phyloP scores from a whole-genome alignment of 1,284 basidiomycete species.

The Rhizoctonia solani region DNA sequence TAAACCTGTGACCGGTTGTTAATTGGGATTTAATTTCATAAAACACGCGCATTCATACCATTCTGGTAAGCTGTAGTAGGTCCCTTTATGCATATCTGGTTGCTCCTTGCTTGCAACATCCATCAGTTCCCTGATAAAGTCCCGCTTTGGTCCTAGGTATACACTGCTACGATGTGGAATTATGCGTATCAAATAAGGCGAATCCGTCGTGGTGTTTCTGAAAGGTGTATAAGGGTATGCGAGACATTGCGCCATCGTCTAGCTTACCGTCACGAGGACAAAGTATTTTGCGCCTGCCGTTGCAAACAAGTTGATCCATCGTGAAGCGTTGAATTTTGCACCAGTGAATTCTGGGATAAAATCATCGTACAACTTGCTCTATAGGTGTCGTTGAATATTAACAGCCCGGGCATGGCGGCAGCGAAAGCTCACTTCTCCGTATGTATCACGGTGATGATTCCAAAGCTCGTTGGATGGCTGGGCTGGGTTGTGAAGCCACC shows the following conservation, averaged over 20 bases:
- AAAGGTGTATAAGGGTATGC: neutral
- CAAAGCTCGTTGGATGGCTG: slow-evolving; percentile 43
- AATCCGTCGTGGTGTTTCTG: slow-evolving; percentile 50
- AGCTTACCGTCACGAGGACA: slow-evolving; percentile 57
- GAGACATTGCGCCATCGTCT: neutral
- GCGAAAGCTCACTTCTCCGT: slow-evolving; percentile 49
- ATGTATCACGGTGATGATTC: slow-evolving; percentile 56
- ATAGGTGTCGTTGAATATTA: neutral
- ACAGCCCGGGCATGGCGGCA: neutral
- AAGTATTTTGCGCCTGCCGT: slow-evolving; percentile 65
- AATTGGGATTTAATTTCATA: slow-evolving; percentile 36
- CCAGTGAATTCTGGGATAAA: slow-evolving; percentile 61
- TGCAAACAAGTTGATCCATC: slow-evolving; percentile 60
- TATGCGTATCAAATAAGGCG: slow-evolving; percentile 57
- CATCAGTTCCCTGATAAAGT: slow-evolving; percentile 59
- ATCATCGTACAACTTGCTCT: slow-evolving; percentile 60
- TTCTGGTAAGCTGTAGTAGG: slow-evolving; percentile 51
- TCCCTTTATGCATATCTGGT: slow-evolving; percentile 56
- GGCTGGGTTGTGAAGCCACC: slow-evolving; percentile 42
- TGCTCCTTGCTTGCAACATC: slow-evolving; percentile 55
- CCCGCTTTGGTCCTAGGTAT: slow-evolving; percentile 55
- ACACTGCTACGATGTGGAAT: slow-evolving; percentile 58
- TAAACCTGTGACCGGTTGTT: slow-evolving; percentile 49
- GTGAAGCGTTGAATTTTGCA: slow-evolving; percentile 56
- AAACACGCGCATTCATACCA: slow-evolving; percentile 49